Evolutionary conservation across 1,284 basidiomycete genomes (phyloP), one percentile per base, ranked within the genome.

Genomic region (Gastroboletus turbinatus): DNA sequence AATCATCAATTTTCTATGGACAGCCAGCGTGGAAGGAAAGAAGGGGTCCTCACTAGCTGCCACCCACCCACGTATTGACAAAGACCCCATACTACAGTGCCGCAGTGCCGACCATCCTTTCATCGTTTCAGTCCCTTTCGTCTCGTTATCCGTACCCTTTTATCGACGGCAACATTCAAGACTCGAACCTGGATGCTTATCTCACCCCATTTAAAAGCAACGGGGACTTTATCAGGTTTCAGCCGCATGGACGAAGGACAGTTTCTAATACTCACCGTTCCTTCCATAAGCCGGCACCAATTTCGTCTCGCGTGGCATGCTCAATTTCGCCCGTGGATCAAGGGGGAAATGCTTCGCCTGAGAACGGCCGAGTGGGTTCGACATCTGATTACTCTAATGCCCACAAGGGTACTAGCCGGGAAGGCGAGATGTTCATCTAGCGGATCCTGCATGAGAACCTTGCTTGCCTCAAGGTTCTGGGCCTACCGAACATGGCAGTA

Each of bases 381-480:
- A 25, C 49, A 42, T 40, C 39, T 35, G 50, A 57, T 66, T 42
- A 50, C 51, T 58, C 46, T 35, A 53, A 53, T 47, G 17, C 23
- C 53, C 35, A 36, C 50, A 44, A 55, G 54, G 52, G 57, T 44
- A 47, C 49, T 23, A 38, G 38, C 44, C 52, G 21, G 50, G 53
- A 62, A 56, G 45, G 47, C 13, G 30, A 54, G 52, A 19, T 35
- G 27, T 49, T 55, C 27, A 39, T 67, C 44, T 45, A 39, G 52
- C 57, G 56, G 62, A 67, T 65, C 60, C 66, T 67, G 57, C 54
- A 63, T 59, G 55, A 57, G 62, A 65, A 60, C 51, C 46, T 21
- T 57, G 44, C 46, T 53, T 52, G 49, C 39, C 46, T 57, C 43
- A 55, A 46, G 59, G 59, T 63, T 67, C 56, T 58, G 53, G 52